Evolutionary conservation across 2,329 filamentous ascomycete genomes (phyloP).

Genomic region (Pseudofabraea citricarpa): DNA sequence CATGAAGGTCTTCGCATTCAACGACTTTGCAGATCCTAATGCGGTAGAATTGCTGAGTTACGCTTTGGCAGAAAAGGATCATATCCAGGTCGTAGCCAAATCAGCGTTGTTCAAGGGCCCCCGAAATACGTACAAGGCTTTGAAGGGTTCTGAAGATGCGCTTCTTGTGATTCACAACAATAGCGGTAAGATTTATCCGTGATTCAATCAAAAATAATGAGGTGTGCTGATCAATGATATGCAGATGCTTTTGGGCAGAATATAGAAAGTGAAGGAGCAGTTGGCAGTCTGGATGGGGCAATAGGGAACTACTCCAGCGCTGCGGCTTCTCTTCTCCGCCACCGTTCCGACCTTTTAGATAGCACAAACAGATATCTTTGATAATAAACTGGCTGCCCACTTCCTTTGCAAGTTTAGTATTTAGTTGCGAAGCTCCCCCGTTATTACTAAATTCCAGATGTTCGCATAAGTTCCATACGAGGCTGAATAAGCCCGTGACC

Average conservation of each 20-base stretch:
- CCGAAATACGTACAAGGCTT: constrained; percentile 2
- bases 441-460: too few relatives aligned
- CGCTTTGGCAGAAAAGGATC: constrained; percentile 14
- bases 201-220: not conserved
- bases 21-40: constrained; percentile 18
- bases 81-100: constrained; percentile 12
- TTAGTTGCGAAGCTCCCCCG: too few relatives aligned
- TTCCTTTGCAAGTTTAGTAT: too few relatives aligned
- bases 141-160: constrained; percentile 6
- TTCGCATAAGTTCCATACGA: too few relatives aligned
- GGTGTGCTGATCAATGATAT: not conserved
- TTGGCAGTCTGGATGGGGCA: constrained; percentile 24
- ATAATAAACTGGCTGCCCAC: too few relatives aligned
- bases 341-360: constrained; percentile 17
- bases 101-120: constrained; percentile 13
- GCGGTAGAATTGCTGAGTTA: constrained; percentile 5
- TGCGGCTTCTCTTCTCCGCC: constrained; percentile 19
- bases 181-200: constrained; percentile 5
- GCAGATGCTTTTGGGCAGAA: constrained; percentile 25
- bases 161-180: constrained; percentile 25
- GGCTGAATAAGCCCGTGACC: too few relatives aligned
- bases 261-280: constrained; percentile 20
- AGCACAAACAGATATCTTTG: constrained; percentile 4
- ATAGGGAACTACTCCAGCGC: constrained; percentile 21
- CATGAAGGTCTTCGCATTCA: constrained; percentile 20